Conservation (phyloP, 192 early-diverging fungal genomes). For the Podila epigama region DNA sequence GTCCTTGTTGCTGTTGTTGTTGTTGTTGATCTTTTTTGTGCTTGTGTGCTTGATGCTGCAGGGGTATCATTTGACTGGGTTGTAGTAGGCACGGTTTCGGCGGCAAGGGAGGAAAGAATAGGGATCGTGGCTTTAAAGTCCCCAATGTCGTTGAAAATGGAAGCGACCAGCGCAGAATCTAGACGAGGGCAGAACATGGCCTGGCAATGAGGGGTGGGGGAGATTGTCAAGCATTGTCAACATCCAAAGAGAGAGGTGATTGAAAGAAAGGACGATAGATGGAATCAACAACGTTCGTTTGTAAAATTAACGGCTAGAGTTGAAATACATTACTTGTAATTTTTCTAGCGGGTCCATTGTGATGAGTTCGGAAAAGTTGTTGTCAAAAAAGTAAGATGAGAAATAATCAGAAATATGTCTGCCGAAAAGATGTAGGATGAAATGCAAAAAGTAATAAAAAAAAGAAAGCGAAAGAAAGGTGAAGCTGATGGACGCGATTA, state of each 20-base stretch:
- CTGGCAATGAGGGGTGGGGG: slow-evolving; percentile 1
- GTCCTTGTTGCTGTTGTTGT: background rate
- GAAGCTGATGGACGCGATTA: background rate
- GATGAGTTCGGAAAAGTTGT: background rate
- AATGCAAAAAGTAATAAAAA: background rate
- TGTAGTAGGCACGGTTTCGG: slow-evolving; percentile 1
- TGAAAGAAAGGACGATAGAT: too few relatives aligned
- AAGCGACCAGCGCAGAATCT: slow-evolving; percentile 45
- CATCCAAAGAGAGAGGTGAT: background rate
- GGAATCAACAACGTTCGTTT: background rate
- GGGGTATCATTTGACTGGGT: background rate
- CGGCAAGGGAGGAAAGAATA: slow-evolving; percentile 27
- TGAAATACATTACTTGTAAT: slow-evolving; percentile 27
- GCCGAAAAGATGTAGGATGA: background rate
- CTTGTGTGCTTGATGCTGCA: background rate
- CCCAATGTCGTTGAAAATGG: slow-evolving; percentile 28
- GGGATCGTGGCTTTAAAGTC: slow-evolving; percentile 37
- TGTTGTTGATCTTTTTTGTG: background rate
- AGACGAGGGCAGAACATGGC: slow-evolving; percentile 49
- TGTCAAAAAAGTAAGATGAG: background rate
- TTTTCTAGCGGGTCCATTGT: slow-evolving; percentile 46
- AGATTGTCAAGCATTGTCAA: background rate
- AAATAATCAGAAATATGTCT: background rate
- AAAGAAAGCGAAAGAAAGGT: background rate
- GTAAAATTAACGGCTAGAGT: background rate